Evolutionary conservation across 2,329 filamentous ascomycete species (phyloP).

Genomic region (Clathrospora elynae): DNA sequence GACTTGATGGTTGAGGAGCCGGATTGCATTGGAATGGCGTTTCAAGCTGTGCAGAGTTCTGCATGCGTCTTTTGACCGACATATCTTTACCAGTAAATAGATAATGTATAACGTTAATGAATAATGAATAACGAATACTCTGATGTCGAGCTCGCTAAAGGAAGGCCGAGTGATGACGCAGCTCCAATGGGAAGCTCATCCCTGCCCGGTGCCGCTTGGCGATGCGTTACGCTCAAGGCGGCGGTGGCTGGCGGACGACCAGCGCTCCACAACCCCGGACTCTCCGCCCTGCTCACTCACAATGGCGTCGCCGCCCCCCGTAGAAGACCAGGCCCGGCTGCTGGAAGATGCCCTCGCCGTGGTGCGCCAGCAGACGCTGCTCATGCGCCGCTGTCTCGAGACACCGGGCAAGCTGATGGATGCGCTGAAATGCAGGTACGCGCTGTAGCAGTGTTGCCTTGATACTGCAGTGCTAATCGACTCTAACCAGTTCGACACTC

Average conservation of each 20-base stretch:
- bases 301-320: slow-evolving; percentile 56
- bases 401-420: slow-evolving; percentile 99
- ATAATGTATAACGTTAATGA: slow-evolving; percentile 7
- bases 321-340: slow-evolving; percentile 74
- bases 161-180: slow-evolving; percentile 33
- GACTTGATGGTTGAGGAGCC: background rate
- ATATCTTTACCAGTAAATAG: slow-evolving; percentile 4
- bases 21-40: slow-evolving; percentile 23
- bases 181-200: slow-evolving; percentile 31
- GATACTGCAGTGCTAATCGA: slow-evolving; percentile 9
- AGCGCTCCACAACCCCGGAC: slow-evolving; percentile 40
- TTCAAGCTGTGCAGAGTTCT: slow-evolving; percentile 7
- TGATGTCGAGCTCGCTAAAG: background rate
- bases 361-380: slow-evolving; percentile 92
- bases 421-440: slow-evolving; percentile 96
- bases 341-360: slow-evolving; percentile 96
- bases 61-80: slow-evolving; percentile 4
- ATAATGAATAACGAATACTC: background rate
- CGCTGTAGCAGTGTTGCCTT: slow-evolving; percentile 3
- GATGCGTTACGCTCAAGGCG: slow-evolving; percentile 28
- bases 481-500: slow-evolving; percentile 76
- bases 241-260: slow-evolving; percentile 28
- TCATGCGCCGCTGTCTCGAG: slow-evolving; percentile 98
- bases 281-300: slow-evolving; percentile 27
- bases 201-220: slow-evolving; percentile 39